These are phyloP conservation scores for Heracleum sosnowskyi DNA, from an alignment of 129 eudicot species.

Conservation along the genomic window DNA sequence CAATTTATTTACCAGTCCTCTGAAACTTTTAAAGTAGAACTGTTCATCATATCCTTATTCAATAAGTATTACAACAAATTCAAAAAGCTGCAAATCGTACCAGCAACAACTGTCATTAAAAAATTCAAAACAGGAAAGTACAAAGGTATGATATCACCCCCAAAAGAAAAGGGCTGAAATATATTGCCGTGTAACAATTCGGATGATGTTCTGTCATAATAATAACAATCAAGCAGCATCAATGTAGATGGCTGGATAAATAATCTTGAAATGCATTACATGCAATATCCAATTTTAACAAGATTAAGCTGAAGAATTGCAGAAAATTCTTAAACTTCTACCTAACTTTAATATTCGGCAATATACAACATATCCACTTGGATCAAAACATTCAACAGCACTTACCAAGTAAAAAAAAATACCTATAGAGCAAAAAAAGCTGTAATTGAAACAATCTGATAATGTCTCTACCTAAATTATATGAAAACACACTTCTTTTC, in stretches of 20 bases:
- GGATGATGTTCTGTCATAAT: not conserved
- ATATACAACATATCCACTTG: not conserved
- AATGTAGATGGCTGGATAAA: not conserved
- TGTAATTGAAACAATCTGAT: not conserved
- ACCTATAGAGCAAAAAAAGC: not conserved
- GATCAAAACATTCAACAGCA: not conserved
- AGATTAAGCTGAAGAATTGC: not conserved
- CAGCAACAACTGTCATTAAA: not conserved
- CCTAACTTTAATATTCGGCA: not conserved
- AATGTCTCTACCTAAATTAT: not conserved
- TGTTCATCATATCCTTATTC: not conserved
- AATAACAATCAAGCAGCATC: not conserved
- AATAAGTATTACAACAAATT: not conserved
- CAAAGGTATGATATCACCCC: not conserved
- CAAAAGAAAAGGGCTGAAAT: not conserved
- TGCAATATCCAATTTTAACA: not conserved
- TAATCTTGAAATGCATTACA: not conserved
- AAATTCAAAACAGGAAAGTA: not conserved
- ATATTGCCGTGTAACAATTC: not conserved
- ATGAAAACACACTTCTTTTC: not conserved
- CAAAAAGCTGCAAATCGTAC: not conserved
- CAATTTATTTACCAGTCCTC: not conserved
- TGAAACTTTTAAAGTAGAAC: not conserved
- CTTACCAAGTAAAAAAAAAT: not conserved
- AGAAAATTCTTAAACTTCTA: not conserved